phyloP scores from a whole-genome alignment of 306 rosid species.

The Alnus glutinosa region DNA sequence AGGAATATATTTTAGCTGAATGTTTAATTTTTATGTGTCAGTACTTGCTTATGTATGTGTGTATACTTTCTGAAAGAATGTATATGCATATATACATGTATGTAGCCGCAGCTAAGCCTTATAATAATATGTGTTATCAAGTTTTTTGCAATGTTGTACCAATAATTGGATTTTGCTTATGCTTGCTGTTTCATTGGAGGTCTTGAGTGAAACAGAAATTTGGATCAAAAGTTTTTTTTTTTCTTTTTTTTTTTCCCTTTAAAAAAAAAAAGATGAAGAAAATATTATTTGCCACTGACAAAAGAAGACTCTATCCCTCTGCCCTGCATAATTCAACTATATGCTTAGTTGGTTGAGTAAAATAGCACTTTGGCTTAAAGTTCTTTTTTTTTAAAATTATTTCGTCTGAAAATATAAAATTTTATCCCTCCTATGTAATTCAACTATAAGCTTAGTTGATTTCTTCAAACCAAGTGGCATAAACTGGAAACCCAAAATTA shows the following conservation, averaged over 20 bases:
- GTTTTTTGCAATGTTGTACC: not conserved
- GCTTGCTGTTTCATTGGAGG: no score
- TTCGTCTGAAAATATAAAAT: not conserved
- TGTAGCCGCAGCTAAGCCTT: no score
- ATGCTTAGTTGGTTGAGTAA: not conserved
- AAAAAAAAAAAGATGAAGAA: not conserved
- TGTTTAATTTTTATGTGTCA: not conserved
- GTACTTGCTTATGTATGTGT: not conserved
- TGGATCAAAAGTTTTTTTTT: not conserved
- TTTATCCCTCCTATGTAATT: not conserved
- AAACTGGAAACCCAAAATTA: not conserved
- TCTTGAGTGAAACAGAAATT: not conserved
- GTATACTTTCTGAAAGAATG: no score
- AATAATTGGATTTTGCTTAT: no score
- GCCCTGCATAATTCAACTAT: not conserved
- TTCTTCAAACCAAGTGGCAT: not conserved
- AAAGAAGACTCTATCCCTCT: not conserved
- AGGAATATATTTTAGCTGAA: no score
- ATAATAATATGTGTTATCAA: no score
- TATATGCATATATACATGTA: not conserved
- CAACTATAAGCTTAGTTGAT: not conserved
- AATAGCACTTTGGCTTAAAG: not conserved
- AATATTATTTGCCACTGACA: not conserved
- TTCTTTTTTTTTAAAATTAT: not conserved
- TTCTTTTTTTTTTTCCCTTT: not conserved